Conservation (phyloP, 208 protist genomes). For the Acanthamoeba triangularis region DNA sequence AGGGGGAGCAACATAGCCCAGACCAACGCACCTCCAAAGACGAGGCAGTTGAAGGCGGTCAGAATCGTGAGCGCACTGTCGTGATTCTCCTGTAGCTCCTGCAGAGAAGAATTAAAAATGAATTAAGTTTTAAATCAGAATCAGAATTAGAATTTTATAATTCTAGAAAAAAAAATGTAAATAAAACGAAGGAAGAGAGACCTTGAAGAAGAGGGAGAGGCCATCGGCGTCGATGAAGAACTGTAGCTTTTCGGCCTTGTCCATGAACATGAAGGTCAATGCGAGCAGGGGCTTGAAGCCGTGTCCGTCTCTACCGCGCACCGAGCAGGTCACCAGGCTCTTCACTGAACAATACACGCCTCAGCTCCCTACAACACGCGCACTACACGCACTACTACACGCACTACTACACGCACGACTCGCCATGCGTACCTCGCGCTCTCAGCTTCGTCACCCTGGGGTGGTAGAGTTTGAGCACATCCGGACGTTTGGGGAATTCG, state of each 20-base stretch:
- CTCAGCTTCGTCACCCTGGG: background rate
- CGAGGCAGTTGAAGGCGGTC: slow-evolving; percentile 27
- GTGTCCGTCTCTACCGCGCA: background rate
- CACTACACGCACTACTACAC: background rate
- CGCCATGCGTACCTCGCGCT: background rate
- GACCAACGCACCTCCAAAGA: background rate
- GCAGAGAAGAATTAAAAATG: background rate
- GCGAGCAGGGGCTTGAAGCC: slow-evolving; percentile 3
- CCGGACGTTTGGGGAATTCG: background rate
- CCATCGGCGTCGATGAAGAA: slow-evolving; percentile 2
- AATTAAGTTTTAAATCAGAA: background rate
- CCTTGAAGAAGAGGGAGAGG: slow-evolving; percentile 37
- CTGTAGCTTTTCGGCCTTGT: background rate
- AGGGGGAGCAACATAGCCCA: background rate
- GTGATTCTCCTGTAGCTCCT: background rate
- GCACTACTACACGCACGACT: background rate
- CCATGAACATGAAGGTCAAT: slow-evolving; percentile 16
- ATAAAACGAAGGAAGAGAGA: background rate
- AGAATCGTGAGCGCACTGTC: background rate
- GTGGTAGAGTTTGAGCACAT: background rate
- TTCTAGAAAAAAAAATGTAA: too few species aligned
- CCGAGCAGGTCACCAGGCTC: background rate
- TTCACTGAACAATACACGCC: background rate
- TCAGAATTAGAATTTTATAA: too few species aligned
- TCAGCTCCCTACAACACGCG: background rate